Conservation (phyloP, 352 stramenopile genomes). For the Phytophthora macrochlamydospora region DNA sequence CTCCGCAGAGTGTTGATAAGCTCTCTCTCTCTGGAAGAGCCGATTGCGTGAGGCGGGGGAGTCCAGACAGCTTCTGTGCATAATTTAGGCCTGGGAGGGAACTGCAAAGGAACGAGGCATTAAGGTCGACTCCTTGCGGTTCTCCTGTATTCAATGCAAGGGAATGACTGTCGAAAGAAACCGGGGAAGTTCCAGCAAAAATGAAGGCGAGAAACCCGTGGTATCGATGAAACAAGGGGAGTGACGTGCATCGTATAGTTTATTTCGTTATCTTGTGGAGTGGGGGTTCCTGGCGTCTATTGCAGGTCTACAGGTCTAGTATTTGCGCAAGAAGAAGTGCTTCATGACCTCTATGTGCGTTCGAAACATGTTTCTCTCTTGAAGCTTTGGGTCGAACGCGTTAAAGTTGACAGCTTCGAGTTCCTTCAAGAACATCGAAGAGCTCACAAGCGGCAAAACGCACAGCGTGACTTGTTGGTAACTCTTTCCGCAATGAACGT, state of each 20-base stretch:
- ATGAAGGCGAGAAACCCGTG: conserved; percentile 15
- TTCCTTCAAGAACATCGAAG: conserved; percentile 63
- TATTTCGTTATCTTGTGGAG: conserved; percentile 18
- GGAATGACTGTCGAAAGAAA: conserved; percentile 16
- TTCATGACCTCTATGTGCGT: conserved; percentile 80
- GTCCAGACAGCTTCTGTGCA: conserved; percentile 26
- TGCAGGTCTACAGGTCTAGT: conserved; percentile 50
- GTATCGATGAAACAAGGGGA: conserved; percentile 21
- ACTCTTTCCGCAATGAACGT: conserved; percentile 52
- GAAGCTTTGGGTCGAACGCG: conserved; percentile 63
- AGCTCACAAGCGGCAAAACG: conserved; percentile 79
- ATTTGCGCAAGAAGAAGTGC: conserved; percentile 79
- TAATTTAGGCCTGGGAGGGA: conserved; percentile 15
- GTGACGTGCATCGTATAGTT: conserved; percentile 28
- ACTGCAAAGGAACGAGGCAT: conserved; percentile 9
- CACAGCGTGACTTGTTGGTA: conserved; percentile 61
- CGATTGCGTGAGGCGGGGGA: conserved; percentile 16
- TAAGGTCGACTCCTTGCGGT: conserved; percentile 11
- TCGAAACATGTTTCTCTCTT: conserved; percentile 56
- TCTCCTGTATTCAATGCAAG: conserved; percentile 20
- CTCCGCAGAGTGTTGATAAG: conserved; percentile 14
- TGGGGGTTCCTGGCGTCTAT: background rate
- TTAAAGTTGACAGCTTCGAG: conserved; percentile 85
- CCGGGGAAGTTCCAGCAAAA: conserved; percentile 24
- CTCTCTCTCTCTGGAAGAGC: background rate